Conservation (phyloP, 495 filamentous ascomycete species). For the Aspergillus olivimuriae region DNA sequence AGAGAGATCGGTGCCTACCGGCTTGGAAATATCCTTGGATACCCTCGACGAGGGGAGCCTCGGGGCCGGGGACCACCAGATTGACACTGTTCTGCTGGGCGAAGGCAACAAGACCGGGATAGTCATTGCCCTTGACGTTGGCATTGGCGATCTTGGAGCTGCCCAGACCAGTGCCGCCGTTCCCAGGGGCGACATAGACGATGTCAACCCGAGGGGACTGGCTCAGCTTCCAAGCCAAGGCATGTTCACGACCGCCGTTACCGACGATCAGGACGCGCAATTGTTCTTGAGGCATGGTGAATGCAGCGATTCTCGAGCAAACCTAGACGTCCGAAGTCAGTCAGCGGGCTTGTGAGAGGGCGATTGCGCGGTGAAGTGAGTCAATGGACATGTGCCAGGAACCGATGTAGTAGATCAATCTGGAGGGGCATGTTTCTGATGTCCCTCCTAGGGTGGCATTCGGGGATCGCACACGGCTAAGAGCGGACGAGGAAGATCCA, state of each 20-base stretch:
- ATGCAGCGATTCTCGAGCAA: constrained; percentile 29
- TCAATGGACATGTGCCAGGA: neutral
- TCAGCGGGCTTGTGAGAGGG: neutral
- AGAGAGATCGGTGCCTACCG: constrained; percentile 24
- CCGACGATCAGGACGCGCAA: constrained; percentile 76
- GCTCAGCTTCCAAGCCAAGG: constrained; percentile 87
- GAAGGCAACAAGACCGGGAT: constrained; percentile 66
- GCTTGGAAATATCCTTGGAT: constrained; percentile 77
- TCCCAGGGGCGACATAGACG: constrained; percentile 58
- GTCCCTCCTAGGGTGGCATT: neutral
- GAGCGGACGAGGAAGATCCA: neutral
- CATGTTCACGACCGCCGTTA: constrained; percentile 91
- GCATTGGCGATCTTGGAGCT: constrained; percentile 69
- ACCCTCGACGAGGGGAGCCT: constrained; percentile 89
- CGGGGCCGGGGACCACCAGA: constrained; percentile 84
- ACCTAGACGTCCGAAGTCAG: constrained; percentile 7
- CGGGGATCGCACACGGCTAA: constrained; percentile 1
- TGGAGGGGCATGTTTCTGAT: neutral
- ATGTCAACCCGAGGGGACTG: constrained; percentile 59
- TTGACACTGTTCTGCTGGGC: constrained; percentile 70
- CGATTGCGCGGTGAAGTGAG: neutral
- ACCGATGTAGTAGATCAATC: neutral
- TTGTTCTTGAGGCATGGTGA: constrained; percentile 39
- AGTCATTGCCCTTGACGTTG: constrained; percentile 65
- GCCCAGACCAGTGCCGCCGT: constrained; percentile 73